Evolutionary conservation across 2,329 filamentous ascomycete genomes (phyloP).

Genomic region (Sporothrix dimorphospora): DNA sequence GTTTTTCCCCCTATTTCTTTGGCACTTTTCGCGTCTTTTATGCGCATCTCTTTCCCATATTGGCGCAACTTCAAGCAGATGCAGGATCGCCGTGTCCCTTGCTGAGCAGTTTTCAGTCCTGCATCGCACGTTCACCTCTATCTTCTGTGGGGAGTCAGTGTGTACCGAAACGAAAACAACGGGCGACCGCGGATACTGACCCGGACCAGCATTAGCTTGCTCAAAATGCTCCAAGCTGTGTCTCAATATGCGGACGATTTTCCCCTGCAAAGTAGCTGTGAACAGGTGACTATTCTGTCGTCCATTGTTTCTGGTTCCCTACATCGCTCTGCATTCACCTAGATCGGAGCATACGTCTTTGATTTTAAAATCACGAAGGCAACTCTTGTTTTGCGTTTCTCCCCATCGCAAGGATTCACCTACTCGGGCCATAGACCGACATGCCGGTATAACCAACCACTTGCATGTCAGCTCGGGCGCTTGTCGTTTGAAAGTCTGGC

Average conservation of each 20-base stretch:
- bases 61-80: neutral
- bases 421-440: neutral
- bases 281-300: neutral
- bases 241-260: slow-evolving; percentile 13
- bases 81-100: neutral
- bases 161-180: neutral
- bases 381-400: neutral
- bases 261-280: neutral
- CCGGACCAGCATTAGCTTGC: neutral
- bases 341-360: neutral
- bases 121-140: neutral
- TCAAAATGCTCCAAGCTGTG: neutral
- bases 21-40: neutral
- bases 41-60: neutral
- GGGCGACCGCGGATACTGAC: slow-evolving; percentile 7
- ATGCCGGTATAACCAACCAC: neutral
- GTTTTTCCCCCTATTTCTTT: neutral
- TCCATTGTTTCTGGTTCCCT: neutral
- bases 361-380: neutral
- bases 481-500: neutral
- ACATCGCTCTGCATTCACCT: neutral
- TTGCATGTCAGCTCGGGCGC: neutral
- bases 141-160: neutral
- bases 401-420: neutral
- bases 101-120: slow-evolving; percentile 21